A percentile compares a stretch with the other conserved stretches of the same genome.
Evolutionary conservation across 345 rosid genomes (phyloP).

Genomic region (Hibiscus mutabilis): DNA sequence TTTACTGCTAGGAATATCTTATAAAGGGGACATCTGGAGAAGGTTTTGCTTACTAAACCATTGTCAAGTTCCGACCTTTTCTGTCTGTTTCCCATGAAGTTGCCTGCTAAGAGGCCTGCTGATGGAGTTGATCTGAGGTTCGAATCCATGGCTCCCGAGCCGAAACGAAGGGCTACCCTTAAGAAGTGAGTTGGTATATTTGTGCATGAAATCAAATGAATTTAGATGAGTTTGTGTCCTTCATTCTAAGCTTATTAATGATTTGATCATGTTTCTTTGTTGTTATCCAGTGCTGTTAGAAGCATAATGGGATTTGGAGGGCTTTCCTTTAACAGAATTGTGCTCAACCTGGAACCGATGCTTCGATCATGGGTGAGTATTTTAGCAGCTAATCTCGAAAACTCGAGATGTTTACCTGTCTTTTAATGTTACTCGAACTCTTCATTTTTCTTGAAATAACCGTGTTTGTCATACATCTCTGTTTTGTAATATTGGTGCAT

Average conservation of each 20-base stretch:
- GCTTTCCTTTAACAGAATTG: slow-evolving; percentile 21
- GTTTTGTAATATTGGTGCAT: not conserved
- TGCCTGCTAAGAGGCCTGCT: slow-evolving; percentile 25
- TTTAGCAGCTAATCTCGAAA: not conserved
- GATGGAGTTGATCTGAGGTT: slow-evolving; percentile 21
- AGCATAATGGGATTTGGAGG: slow-evolving; percentile 26
- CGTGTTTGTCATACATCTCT: not conserved
- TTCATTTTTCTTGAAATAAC: not conserved
- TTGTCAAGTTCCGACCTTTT: not conserved
- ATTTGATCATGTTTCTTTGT: not conserved
- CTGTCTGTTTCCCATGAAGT: slow-evolving; percentile 11
- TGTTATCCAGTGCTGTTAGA: slow-evolving; percentile 34
- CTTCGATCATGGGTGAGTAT: slow-evolving; percentile 36
- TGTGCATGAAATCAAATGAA: not conserved
- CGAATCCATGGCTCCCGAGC: slow-evolving; percentile 17
- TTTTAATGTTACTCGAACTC: not conserved
- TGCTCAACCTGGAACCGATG: slow-evolving; percentile 33
- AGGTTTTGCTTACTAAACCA: not conserved
- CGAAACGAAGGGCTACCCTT: slow-evolving; percentile 21
- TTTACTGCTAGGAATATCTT: not conserved
- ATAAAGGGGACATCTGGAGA: not conserved
- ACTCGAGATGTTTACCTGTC: not conserved
- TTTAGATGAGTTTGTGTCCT: slow-evolving; percentile 1
- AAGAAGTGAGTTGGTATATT: slow-evolving; percentile 17
- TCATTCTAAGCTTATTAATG: not conserved